Percentiles rank a stretch among this genome's conserved stretches.
These are phyloP conservation scores for Kluyveromyces aestuarii DNA, from an alignment of 805 yeast genomes.

Conservation along the genomic window DNA sequence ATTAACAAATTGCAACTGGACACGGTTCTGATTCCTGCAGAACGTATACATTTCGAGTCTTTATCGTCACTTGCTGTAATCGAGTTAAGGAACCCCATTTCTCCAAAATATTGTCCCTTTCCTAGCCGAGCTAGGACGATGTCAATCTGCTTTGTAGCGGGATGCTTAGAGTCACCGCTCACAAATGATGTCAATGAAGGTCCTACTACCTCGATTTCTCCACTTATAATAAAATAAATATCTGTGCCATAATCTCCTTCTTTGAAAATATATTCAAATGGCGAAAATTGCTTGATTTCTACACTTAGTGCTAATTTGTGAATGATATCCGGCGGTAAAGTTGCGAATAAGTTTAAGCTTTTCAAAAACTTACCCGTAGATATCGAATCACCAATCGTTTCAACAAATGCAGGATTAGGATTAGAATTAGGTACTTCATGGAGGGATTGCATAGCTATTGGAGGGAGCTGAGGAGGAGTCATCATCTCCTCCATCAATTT, in stretches of 20 bases:
- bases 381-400: conserved; percentile 43
- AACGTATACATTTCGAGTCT: conserved; percentile 28
- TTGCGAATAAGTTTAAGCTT: conserved; percentile 48
- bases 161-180: conserved; percentile 22
- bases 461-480: conserved; percentile 1
- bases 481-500: not conserved
- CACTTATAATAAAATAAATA: conserved; percentile 56
- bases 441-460: not conserved
- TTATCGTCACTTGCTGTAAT: conserved; percentile 24
- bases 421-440: not conserved
- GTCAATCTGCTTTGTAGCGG: conserved; percentile 18
- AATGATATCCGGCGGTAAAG: conserved; percentile 47
- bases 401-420: conserved; percentile 7
- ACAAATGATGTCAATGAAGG: conserved; percentile 27
- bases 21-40: conserved; percentile 58
- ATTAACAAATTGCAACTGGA: conserved; percentile 52
- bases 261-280: conserved; percentile 51
- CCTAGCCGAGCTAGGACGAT: conserved; percentile 44
- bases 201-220: conserved; percentile 57
- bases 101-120: conserved; percentile 65
- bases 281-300: conserved; percentile 43
- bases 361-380: conserved; percentile 50
- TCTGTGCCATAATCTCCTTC: conserved; percentile 56
- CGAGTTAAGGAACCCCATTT: conserved; percentile 56
- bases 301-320: conserved; percentile 58